Conservation (phyloP, 2,329 filamentous ascomycete species). For the Cladosporium sphaerospermum region DNA sequence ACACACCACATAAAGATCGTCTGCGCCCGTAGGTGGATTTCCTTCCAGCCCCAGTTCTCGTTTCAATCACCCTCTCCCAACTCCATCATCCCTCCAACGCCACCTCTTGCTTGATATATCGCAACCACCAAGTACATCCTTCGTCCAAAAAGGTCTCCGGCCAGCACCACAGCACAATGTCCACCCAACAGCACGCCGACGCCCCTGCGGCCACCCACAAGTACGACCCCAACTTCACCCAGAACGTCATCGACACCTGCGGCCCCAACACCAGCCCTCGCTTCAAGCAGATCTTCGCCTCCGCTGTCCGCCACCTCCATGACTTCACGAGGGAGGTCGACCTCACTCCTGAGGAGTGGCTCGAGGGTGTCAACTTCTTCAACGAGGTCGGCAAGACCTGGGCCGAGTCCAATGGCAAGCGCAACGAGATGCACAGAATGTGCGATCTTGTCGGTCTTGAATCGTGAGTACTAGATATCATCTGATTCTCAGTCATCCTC, state of each 20-base stretch:
- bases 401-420: conserved; percentile 52
- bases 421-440: conserved; percentile 69
- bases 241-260: conserved; percentile 67
- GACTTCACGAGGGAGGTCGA: conserved; percentile 74
- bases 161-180: neutral
- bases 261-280: conserved; percentile 62
- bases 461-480: conserved; percentile 44
- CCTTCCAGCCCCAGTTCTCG: no score
- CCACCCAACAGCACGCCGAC: neutral
- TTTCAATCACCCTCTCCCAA: no score
- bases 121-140: no score
- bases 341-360: conserved; percentile 71
- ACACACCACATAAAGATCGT: no score
- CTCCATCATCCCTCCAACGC: no score
- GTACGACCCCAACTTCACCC: conserved; percentile 73
- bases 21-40: no score
- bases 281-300: conserved; percentile 56
- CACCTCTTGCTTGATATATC: no score
- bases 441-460: conserved; percentile 70
- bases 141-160: no score
- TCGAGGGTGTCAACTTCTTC: conserved; percentile 66
- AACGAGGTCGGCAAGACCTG: conserved; percentile 65
- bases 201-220: conserved; percentile 15
- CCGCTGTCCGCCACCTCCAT: conserved; percentile 66
- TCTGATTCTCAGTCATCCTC: neutral